Base-by-base conservation (phyloP, 1,284 basidiomycete genomes). In the Sutorius eximius region DNA sequence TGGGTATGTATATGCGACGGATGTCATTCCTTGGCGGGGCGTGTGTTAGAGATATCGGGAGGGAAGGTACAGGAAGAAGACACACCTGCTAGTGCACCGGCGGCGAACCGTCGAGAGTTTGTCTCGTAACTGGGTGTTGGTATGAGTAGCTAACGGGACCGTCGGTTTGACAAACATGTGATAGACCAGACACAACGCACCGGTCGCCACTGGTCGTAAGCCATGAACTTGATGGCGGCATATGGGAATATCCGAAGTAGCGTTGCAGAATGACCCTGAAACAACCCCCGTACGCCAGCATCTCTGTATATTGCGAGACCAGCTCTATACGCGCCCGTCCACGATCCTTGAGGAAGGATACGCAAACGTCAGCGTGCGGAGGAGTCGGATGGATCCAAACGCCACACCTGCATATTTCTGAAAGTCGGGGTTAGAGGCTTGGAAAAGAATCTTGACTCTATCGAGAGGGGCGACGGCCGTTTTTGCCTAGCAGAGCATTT, bases 381-480 rank as follows among this genome's bases (percentile, higher is more conserved):
- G 27, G 10, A 50, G 18, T 44, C 46, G 47, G 53, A 50, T 41
- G 51, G 16, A 57, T n/a, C 36, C 9, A 43, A 36, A 41, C 38
- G 16, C 62, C 78, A 49, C 61, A 90, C 95, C 95, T 59, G 94
- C 85, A 76, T 96, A 99, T 73, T 95, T 91, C 68, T 85, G 82
- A 68, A 93, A 99, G 59, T 98, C 95, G 2, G 93, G 91, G 71
- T 97, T 97, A 10, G 93, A 93, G 0, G 97, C 94, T 72, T 99
- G 97, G 70, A 99, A 98, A 51, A 99, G 83, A 64, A 99, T 99
- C 79, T 99, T 99, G 67, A 99, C 95, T 64, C 97, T 82, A 71
- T 99, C 97, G 29, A 99, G 82, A 1, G 97, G 97, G 22, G 97
- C 97, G 52, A 99, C 95, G 20, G 91, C 89, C 9, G 97, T 96